These are phyloP conservation scores for Hansfordia pulvinata DNA, from an alignment of 2,329 filamentous ascomycete genomes.

Conservation along the genomic window DNA sequence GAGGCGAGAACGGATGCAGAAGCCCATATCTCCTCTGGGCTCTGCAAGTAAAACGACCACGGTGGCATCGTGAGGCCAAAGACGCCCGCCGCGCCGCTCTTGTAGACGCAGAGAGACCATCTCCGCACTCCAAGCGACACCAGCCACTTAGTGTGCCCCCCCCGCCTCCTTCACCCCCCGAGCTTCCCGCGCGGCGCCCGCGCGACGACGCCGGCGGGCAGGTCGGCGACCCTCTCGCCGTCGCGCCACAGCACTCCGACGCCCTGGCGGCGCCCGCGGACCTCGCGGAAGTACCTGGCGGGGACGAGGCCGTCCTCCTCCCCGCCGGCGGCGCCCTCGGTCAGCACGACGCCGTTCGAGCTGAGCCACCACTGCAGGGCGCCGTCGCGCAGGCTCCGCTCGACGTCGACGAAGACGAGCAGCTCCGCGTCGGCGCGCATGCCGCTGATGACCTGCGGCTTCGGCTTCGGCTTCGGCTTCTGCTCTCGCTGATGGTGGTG, in stretches of 20 bases:
- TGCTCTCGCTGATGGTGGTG: no score
- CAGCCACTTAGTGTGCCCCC: constrained; percentile 45
- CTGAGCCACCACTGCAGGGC: constrained; percentile 63
- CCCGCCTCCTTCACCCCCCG: constrained; percentile 59
- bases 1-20: no score
- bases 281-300: constrained; percentile 56
- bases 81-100: no score
- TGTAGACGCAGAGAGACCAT: no score
- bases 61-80: no score
- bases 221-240: constrained; percentile 51
- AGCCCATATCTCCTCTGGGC: no score
- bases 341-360: constrained; percentile 65
- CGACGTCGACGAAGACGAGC: constrained; percentile 64
- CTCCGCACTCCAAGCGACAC: no score
- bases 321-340: no score
- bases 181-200: constrained; percentile 34
- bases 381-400: constrained; percentile 45
- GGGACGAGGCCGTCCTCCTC: constrained; percentile 48
- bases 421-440: constrained; percentile 71
- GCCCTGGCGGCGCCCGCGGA: constrained; percentile 45
- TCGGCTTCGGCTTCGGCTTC: no score
- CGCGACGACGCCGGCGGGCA: constrained; percentile 45
- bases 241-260: constrained; percentile 57
- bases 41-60: no score
- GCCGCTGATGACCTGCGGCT: constrained; percentile 51